Conservation (phyloP, 208 protist species). For the Acanthamoeba comandoni region DNA sequence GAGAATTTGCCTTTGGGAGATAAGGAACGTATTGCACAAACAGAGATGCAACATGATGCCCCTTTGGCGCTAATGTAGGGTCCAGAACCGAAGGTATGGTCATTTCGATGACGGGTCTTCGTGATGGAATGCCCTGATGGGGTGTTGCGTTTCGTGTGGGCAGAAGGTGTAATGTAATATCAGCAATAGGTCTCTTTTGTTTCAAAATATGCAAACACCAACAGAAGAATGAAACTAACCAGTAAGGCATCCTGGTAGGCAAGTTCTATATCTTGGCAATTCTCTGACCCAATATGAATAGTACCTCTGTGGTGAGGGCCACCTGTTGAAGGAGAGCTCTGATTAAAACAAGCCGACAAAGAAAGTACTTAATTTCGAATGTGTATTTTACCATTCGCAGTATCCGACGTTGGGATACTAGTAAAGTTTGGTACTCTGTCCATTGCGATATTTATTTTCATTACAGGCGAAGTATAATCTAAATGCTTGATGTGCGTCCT, state of each 20-base stretch:
- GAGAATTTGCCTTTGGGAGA: constrained; percentile 13
- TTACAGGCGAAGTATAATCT: constrained; percentile 68
- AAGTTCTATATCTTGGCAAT: constrained; percentile 73
- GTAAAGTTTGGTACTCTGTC: constrained; percentile 83
- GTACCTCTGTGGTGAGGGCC: constrained; percentile 84
- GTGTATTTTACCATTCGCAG: constrained; percentile 16
- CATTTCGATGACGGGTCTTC: constrained; percentile 78
- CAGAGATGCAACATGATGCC: constrained; percentile 85
- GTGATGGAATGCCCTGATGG: constrained; percentile 55
- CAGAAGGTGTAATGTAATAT: too few species aligned
- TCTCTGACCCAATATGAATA: constrained; percentile 81
- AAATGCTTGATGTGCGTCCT: constrained; percentile 43
- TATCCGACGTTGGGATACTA: constrained; percentile 1
- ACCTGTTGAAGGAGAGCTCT: not conserved
- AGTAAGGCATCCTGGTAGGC: constrained; percentile 71
- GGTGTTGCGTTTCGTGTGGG: too few species aligned
- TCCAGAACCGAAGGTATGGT: constrained; percentile 85
- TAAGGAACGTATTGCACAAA: constrained; percentile 89
- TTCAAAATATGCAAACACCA: not conserved
- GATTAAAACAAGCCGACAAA: not conserved
- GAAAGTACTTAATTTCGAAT: not conserved
- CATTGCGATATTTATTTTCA: constrained; percentile 87
- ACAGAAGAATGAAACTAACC: not conserved
- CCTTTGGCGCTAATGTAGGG: constrained; percentile 80
- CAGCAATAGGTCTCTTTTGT: too few species aligned